Percentiles rank a stretch among this genome's conserved stretches.
Evolutionary conservation across 2,329 filamentous ascomycete species (phyloP).

Genomic region (Aspergillus eucalypticola): DNA sequence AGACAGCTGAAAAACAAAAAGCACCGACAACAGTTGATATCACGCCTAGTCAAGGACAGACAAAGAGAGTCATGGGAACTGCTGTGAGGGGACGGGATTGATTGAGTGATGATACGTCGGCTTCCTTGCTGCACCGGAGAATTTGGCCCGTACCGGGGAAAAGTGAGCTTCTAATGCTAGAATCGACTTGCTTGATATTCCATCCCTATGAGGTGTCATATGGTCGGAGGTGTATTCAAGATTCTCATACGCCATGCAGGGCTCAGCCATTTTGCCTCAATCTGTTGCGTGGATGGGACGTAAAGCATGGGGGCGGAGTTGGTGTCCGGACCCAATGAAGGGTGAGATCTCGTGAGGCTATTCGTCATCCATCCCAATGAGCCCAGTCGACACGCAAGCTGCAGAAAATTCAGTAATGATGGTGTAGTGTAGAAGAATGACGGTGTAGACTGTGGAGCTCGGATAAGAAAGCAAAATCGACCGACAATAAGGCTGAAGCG

Average conservation of each 20-base stretch:
- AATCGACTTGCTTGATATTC: background rate
- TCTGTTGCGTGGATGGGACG: background rate
- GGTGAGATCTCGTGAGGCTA: background rate
- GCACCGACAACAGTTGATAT: background rate
- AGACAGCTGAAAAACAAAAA: background rate
- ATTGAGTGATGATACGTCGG: background rate
- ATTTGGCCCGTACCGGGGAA: background rate
- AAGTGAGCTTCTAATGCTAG: background rate
- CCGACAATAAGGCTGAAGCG: background rate
- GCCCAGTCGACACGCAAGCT: background rate
- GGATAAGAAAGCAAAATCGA: background rate
- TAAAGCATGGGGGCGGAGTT: background rate
- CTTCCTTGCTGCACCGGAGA: slow-evolving; percentile 1
- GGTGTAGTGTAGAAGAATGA: background rate
- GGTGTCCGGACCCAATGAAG: background rate
- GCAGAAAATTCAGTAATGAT: background rate
- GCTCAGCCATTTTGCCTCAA: background rate
- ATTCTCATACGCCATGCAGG: background rate
- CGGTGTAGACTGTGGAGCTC: background rate
- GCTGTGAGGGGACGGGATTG: background rate
- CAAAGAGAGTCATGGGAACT: background rate
- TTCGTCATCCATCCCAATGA: background rate
- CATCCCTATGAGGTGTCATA: background rate
- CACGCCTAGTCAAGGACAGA: background rate
- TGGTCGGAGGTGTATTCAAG: background rate